These are phyloP conservation scores for Quercus ilex DNA, from an alignment of 306 rosid species.

Conservation along the genomic window DNA sequence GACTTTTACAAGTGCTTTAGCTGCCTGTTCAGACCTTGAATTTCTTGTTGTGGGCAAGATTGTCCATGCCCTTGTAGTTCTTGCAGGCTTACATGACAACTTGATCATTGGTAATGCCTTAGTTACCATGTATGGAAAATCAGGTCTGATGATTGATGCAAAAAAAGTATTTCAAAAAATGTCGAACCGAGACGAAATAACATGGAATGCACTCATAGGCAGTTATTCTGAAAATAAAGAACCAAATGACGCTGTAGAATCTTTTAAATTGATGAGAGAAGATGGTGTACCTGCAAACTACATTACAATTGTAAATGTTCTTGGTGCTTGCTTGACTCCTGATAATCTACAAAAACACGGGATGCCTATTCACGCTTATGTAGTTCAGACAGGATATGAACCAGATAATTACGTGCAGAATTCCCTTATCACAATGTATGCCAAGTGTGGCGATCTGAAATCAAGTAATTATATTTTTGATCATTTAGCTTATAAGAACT, in stretches of 20 bases:
- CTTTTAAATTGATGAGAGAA: constrained; percentile 61
- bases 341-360: constrained; percentile 53
- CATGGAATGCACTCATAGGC: constrained; percentile 91
- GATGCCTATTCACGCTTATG: constrained; percentile 64
- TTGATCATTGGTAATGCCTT: constrained; percentile 64
- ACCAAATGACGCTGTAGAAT: constrained; percentile 55
- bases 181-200: constrained; percentile 65
- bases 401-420: constrained; percentile 66
- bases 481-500: constrained; percentile 45
- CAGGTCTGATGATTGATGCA: constrained; percentile 53
- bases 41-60: constrained; percentile 49
- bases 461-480: constrained; percentile 59
- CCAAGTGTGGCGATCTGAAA: constrained; percentile 68
- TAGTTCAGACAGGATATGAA: constrained; percentile 61
- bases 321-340: constrained; percentile 55
- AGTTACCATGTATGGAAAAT: constrained; percentile 81
- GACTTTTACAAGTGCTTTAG: constrained; percentile 67
- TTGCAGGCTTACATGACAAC: constrained; percentile 50
- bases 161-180: constrained; percentile 41
- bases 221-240: constrained; percentile 65
- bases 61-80: constrained; percentile 59
- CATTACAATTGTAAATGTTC: constrained; percentile 65
- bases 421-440: constrained; percentile 85
- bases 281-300: constrained; percentile 60
- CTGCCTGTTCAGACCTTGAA: constrained; percentile 63